phyloP scores from a whole-genome alignment of 2,329 filamentous ascomycete species.

The Arthrobotrys sinensis region DNA sequence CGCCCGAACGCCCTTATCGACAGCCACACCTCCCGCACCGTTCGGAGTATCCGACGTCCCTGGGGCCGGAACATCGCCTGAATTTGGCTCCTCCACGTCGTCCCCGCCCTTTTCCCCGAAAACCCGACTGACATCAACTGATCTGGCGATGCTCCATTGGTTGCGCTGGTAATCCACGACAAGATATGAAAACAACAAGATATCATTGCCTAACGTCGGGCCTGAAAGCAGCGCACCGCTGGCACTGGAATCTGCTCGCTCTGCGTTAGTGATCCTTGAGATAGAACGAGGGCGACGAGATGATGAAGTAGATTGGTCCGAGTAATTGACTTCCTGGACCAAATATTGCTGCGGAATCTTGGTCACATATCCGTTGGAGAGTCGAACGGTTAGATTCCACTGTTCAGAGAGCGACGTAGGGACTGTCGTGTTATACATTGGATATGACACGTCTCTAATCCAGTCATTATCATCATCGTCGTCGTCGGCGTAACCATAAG shows the following conservation, averaged over 20 bases:
- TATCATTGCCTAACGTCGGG: conserved; percentile 19
- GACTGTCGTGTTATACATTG: conserved; percentile 17
- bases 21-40: conserved; percentile 26
- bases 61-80: background rate
- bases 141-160: conserved; percentile 35
- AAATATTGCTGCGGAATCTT: conserved; percentile 33
- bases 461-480: conserved; percentile 14
- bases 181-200: conserved; percentile 26
- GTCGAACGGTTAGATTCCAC: conserved; percentile 27
- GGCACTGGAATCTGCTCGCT: background rate
- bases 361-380: conserved; percentile 34
- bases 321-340: conserved; percentile 4
- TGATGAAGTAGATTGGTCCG: background rate
- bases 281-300: conserved; percentile 1
- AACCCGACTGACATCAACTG: conserved; percentile 8
- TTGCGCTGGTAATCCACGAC: conserved; percentile 31
- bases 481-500: conserved; percentile 10
- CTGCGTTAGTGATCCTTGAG: conserved; percentile 17
- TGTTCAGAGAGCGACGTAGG: conserved; percentile 23
- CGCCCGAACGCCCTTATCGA: conserved; percentile 13
- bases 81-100: conserved; percentile 8
- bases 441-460: background rate
- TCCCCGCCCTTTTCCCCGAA: background rate
- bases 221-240: conserved; percentile 6
- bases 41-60: conserved; percentile 26